Percentiles rank a stretch among this genome's conserved stretches.
phyloP scores from a whole-genome alignment of 129 eudicot genomes.

The Helianthus tuberosus region DNA sequence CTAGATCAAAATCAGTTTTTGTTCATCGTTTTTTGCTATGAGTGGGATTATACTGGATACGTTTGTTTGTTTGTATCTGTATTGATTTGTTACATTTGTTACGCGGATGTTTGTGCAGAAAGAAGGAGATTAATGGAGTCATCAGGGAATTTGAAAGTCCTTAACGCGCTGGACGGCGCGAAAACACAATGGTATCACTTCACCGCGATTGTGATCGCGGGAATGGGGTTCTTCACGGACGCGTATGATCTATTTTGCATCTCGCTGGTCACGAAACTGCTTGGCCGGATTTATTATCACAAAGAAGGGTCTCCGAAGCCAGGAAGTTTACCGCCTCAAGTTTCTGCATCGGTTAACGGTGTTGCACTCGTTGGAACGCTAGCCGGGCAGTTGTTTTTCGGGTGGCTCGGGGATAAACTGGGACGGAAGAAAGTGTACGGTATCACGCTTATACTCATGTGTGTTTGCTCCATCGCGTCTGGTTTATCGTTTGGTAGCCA shows the following conservation, averaged over 20 bases:
- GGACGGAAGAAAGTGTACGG: slow-evolving; percentile 6
- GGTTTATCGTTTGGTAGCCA: slow-evolving; percentile 10
- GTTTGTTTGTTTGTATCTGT: too few relatives aligned
- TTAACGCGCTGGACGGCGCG: neutral
- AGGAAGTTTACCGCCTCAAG: slow-evolving; percentile 1
- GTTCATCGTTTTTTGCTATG: too few relatives aligned
- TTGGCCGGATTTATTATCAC: slow-evolving; percentile 2
- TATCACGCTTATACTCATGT: slow-evolving; percentile 5
- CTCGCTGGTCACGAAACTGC: neutral
- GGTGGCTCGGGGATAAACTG: slow-evolving; percentile 9
- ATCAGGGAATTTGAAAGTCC: neutral
- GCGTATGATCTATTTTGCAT: slow-evolving; percentile 3
- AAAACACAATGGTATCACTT: slow-evolving; percentile 10
- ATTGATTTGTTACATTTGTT: too few relatives aligned
- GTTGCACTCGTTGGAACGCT: neutral
- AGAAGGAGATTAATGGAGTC: neutral
- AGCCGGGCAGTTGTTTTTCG: slow-evolving; percentile 5
- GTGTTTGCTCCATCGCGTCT: slow-evolving; percentile 2
- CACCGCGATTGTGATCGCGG: slow-evolving; percentile 4
- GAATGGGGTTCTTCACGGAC: slow-evolving; percentile 5
- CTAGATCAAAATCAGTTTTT: too few relatives aligned
- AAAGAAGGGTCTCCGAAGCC: neutral
- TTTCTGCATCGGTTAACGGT: neutral
- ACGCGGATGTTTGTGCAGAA: too few relatives aligned
- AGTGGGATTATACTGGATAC: too few relatives aligned